Percentiles rank a stretch among this genome's conserved stretches.
Conservation (phyloP, 257 asterid genomes). For the Przewalskia tangutica region DNA sequence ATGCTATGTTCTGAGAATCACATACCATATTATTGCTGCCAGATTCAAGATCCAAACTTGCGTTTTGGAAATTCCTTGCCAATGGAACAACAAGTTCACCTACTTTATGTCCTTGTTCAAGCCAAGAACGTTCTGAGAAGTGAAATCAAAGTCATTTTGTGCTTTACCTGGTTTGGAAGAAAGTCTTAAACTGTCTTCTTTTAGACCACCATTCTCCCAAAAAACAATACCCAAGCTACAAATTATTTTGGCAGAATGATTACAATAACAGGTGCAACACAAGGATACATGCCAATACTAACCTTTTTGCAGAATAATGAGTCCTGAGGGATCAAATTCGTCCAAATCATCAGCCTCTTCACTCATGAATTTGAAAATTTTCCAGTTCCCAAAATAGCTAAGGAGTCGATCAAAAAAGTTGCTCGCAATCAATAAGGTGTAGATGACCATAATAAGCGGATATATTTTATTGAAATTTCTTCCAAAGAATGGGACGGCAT, state of each 20-base stretch:
- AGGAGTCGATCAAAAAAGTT: slow-evolving; percentile 56
- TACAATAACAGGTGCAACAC: background rate
- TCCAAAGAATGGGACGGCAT: slow-evolving; percentile 81
- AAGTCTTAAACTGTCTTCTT: background rate
- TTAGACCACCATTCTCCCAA: background rate
- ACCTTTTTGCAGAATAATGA: slow-evolving; percentile 64
- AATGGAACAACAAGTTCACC: slow-evolving; percentile 75
- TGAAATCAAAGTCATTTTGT: slow-evolving; percentile 4
- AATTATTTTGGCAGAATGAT: background rate
- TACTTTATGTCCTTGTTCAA: slow-evolving; percentile 61
- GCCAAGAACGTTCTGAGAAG: slow-evolving; percentile 56
- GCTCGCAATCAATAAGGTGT: slow-evolving; percentile 53
- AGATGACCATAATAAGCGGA: slow-evolving; percentile 72
- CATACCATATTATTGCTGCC: slow-evolving; percentile 32
- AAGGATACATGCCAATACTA: background rate
- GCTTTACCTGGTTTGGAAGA: background rate
- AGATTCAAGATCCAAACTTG: slow-evolving; percentile 45
- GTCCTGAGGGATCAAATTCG: slow-evolving; percentile 61
- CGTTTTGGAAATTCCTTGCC: slow-evolving; percentile 57
- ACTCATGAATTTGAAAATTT: slow-evolving; percentile 40
- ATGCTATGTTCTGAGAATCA: background rate
- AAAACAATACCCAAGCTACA: no score
- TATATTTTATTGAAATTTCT: slow-evolving; percentile 65
- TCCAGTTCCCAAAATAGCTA: slow-evolving; percentile 59
- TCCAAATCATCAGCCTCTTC: slow-evolving; percentile 58